Percentiles rank a stretch among this genome's conserved stretches.
These are phyloP conservation scores for Massospora cicadina DNA, from an alignment of 371 early-diverging fungal species.

Conservation along the genomic window DNA sequence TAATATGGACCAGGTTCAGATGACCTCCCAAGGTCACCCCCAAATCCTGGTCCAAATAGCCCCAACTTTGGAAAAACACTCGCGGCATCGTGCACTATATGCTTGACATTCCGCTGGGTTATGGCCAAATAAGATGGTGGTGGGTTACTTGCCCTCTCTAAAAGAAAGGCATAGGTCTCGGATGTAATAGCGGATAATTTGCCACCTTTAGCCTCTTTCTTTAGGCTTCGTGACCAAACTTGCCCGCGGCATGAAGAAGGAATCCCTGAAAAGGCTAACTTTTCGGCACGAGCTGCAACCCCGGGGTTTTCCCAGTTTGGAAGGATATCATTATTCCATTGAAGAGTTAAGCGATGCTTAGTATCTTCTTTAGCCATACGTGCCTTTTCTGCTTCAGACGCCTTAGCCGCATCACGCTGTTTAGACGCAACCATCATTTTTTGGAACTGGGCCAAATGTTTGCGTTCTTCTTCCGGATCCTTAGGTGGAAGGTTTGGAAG, in stretches of 20 bases:
- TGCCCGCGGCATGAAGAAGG: background rate
- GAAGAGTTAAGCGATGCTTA: background rate
- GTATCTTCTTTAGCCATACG: background rate
- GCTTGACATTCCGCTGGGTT: background rate
- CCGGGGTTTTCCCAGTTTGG: background rate
- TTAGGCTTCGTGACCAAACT: background rate
- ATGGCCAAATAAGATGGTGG: background rate
- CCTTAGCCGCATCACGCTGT: background rate
- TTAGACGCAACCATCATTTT: background rate
- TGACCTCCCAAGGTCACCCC: background rate
- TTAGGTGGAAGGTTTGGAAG: background rate
- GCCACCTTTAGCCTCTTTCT: background rate
- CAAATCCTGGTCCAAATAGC: background rate
- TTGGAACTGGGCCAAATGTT: background rate
- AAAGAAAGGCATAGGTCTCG: background rate
- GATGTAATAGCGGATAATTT: background rate
- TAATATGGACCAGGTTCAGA: background rate
- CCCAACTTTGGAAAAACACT: background rate
- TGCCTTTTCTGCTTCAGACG: background rate
- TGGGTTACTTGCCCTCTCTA: background rate
- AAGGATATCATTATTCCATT: background rate
- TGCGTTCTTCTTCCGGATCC: constrained; percentile 2
- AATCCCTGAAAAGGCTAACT: background rate
- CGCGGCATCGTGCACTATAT: background rate
- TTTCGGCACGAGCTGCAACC: no score